Conservation (phyloP, 352 stramenopile genomes). For the Globisporangium iwayamae region DNA sequence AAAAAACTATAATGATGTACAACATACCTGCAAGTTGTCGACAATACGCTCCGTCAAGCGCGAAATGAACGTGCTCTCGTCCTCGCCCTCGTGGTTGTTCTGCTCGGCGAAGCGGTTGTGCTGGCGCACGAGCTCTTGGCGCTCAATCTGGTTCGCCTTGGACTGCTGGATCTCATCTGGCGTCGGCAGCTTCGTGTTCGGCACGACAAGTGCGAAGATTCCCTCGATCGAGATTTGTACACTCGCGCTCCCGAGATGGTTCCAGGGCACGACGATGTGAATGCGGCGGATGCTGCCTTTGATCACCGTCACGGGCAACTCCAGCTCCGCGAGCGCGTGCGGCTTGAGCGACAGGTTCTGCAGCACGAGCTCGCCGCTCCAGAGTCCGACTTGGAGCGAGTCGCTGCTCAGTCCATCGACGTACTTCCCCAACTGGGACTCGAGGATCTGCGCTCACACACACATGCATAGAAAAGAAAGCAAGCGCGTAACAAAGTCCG, state of each 20-base stretch:
- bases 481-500: neutral
- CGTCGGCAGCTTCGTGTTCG: constrained; percentile 52
- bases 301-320: constrained; percentile 65
- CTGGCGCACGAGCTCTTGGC: constrained; percentile 64
- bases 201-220: constrained; percentile 62
- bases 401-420: constrained; percentile 73
- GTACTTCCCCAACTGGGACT: constrained; percentile 81
- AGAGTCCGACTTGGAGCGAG: constrained; percentile 79
- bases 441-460: constrained; percentile 39
- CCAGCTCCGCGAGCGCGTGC: constrained; percentile 71
- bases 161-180: constrained; percentile 46
- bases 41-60: constrained; percentile 73
- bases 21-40: constrained; percentile 56
- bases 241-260: constrained; percentile 73
- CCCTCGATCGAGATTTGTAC: constrained; percentile 75
- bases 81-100: constrained; percentile 36
- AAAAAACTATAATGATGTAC: neutral
- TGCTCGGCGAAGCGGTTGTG: constrained; percentile 56
- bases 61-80: constrained; percentile 80
- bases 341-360: constrained; percentile 71
- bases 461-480: neutral
- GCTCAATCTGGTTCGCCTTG: constrained; percentile 61
- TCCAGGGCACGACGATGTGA: constrained; percentile 83
- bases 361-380: constrained; percentile 78
- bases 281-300: constrained; percentile 57